These are phyloP conservation scores for Buddleja alternifolia DNA, from an alignment of 257 asterid genomes.

Conservation along the genomic window DNA sequence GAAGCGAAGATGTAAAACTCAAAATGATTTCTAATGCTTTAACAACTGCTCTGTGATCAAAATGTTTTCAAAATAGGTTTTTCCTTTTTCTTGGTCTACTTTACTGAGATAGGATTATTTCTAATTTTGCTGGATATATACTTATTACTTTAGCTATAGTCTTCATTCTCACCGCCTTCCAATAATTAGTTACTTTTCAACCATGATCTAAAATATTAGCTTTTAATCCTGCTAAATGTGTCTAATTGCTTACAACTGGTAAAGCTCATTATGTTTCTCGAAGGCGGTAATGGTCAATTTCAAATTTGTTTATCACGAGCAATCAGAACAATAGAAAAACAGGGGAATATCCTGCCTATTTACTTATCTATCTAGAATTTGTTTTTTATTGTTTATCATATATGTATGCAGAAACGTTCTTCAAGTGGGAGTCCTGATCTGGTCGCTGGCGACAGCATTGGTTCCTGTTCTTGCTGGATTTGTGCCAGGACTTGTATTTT, in stretches of 20 bases:
- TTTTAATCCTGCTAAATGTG: slow-evolving; percentile 19
- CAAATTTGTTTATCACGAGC: slow-evolving; percentile 2
- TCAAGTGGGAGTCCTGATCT: slow-evolving; percentile 74
- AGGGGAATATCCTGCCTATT: slow-evolving; percentile 22
- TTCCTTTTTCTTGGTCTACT: background rate
- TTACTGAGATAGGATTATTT: background rate
- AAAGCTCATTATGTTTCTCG: slow-evolving; percentile 24
- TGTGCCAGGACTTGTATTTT: slow-evolving; percentile 88
- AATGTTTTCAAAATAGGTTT: slow-evolving; percentile 7
- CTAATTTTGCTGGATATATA: background rate
- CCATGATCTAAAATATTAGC: background rate
- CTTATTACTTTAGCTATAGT: background rate
- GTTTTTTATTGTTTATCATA: slow-evolving; percentile 18
- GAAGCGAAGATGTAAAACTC: slow-evolving; percentile 14
- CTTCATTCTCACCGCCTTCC: slow-evolving; percentile 6
- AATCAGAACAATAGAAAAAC: slow-evolving; percentile 4
- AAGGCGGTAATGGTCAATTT: slow-evolving; percentile 1
- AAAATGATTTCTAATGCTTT: background rate
- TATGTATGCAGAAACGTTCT: slow-evolving; percentile 80
- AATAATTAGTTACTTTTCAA: background rate
- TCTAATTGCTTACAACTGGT: slow-evolving; percentile 1
- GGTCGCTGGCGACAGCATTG: slow-evolving; percentile 90
- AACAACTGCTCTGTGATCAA: background rate
- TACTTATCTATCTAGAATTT: background rate
- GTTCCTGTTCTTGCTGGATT: slow-evolving; percentile 86